Percentiles rank a stretch among this genome's conserved stretches.
Conservation (phyloP, 2,329 filamentous ascomycete species). For the Ilyonectria robusta region DNA sequence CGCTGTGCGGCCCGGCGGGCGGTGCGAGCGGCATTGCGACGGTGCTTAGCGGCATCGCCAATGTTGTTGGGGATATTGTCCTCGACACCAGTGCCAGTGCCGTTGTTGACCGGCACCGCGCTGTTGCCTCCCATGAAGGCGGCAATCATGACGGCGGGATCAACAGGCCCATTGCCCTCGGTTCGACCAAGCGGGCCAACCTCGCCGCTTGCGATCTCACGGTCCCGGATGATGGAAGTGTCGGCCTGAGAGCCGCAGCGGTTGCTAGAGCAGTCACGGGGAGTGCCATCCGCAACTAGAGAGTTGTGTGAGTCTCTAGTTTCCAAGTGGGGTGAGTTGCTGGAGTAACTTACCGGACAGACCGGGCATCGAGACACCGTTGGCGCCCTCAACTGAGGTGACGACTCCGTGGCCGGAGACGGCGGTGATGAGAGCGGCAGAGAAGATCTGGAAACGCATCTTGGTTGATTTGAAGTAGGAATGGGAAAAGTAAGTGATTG, state of each 20-base stretch:
- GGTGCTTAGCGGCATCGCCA: slow-evolving; percentile 35
- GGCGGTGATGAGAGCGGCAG: slow-evolving; percentile 58
- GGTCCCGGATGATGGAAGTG: slow-evolving; percentile 77
- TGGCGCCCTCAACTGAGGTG: slow-evolving; percentile 69
- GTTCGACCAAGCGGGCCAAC: slow-evolving; percentile 75
- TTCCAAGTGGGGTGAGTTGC: not conserved
- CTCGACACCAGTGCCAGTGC: slow-evolving; percentile 59
- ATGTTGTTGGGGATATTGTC: slow-evolving; percentile 56
- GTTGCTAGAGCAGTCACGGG: slow-evolving; percentile 75
- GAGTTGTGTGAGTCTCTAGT: slow-evolving; percentile 1
- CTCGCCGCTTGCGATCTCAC: slow-evolving; percentile 68
- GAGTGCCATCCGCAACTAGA: slow-evolving; percentile 75
- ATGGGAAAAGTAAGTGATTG: slow-evolving; percentile 6
- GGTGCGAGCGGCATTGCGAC: not conserved
- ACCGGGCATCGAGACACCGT: slow-evolving; percentile 74
- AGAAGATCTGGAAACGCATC: slow-evolving; percentile 50
- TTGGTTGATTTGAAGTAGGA: slow-evolving; percentile 23
- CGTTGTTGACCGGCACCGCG: slow-evolving; percentile 55
- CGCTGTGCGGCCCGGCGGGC: slow-evolving; percentile 17
- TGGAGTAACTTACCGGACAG: slow-evolving; percentile 54
- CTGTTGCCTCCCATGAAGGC: slow-evolving; percentile 70
- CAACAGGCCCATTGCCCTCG: slow-evolving; percentile 70
- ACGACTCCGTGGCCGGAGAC: slow-evolving; percentile 72
- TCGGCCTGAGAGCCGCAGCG: slow-evolving; percentile 76
- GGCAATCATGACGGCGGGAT: slow-evolving; percentile 69